phyloP scores from a whole-genome alignment of 2,329 filamentous ascomycete genomes.

The Fusarium concolor region DNA sequence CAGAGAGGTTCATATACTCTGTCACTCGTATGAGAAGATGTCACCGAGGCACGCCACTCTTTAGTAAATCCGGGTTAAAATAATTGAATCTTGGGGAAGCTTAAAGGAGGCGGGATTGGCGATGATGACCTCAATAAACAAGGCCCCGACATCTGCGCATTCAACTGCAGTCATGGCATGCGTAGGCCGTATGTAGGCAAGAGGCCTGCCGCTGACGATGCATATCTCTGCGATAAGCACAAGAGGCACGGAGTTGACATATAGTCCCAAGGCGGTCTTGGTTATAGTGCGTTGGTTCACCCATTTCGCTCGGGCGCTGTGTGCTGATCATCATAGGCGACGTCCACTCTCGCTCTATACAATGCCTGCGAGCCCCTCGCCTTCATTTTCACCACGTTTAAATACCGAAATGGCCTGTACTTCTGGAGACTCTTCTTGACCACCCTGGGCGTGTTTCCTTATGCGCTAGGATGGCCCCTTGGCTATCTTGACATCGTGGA shows the following conservation, averaged over 20 bases:
- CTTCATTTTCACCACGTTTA: conserved; percentile 17
- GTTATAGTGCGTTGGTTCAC: conserved; percentile 35
- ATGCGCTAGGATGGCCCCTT: conserved; percentile 10
- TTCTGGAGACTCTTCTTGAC: conserved; percentile 3
- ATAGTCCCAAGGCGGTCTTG: conserved; percentile 17
- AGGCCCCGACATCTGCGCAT: neutral
- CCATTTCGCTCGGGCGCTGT: conserved; percentile 43
- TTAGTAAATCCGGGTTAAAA: no score
- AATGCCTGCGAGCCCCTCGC: conserved; percentile 16
- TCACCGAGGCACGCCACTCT: no score
- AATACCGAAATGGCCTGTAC: conserved; percentile 7
- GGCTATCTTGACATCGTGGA: conserved; percentile 4
- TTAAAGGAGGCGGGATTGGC: no score
- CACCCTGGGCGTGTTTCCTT: conserved; percentile 13
- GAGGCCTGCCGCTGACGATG: neutral
- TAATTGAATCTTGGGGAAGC: no score
- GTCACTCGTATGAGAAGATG: no score
- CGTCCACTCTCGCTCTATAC: conserved; percentile 9
- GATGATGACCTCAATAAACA: no score
- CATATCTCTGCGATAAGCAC: neutral
- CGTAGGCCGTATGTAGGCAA: neutral
- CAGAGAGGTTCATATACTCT: no score
- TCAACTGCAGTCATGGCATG: neutral
- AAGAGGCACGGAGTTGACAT: neutral
- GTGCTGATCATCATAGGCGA: neutral